These are phyloP conservation scores for Exserohilum turcica DNA, from an alignment of 2,329 filamentous ascomycete species.

Conservation along the genomic window DNA sequence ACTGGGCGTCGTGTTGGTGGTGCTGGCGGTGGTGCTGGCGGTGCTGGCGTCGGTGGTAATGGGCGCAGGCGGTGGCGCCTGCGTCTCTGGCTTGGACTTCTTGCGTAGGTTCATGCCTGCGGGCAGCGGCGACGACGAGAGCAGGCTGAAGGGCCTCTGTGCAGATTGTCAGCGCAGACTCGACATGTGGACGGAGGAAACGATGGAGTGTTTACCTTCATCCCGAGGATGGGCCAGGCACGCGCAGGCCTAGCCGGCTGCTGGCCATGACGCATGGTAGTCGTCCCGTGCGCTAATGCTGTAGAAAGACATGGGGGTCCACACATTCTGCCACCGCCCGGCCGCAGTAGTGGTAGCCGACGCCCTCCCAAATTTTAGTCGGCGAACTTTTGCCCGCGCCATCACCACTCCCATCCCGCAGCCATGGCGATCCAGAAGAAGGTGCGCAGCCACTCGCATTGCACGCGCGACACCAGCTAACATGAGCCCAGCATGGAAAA, in stretches of 20 bases:
- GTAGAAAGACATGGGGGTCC: too few relatives aligned
- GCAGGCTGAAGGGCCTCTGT: constrained; percentile 28
- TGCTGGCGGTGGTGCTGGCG: constrained; percentile 3
- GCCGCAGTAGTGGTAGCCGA: constrained; percentile 11
- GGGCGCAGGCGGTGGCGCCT: constrained; percentile 22
- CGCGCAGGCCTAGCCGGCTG: constrained; percentile 10
- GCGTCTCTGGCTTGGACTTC: constrained; percentile 48
- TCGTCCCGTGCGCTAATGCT: constrained; percentile 15
- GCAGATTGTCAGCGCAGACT: constrained; percentile 11
- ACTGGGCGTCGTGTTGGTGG: constrained; percentile 16
- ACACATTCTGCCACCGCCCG: constrained; percentile 26
- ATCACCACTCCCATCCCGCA: constrained; percentile 28
- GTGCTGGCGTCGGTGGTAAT: too few relatives aligned
- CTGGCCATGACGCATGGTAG: constrained; percentile 28
- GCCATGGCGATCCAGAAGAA: constrained; percentile 97
- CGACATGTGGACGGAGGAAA: constrained; percentile 5
- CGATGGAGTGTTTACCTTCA: constrained; percentile 22
- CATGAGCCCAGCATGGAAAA: constrained; percentile 73
- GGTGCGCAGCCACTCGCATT: constrained; percentile 37
- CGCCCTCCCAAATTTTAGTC: constrained; percentile 27
- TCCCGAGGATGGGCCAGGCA: constrained; percentile 20
- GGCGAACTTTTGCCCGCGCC: constrained; percentile 24
- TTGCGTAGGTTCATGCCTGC: constrained; percentile 49
- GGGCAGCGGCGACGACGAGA: constrained; percentile 14
- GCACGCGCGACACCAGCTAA: constrained; percentile 27